Evolutionary conservation across 768 basidiomycete species (phyloP), one percentile per base, ranked within the genome.

Genomic region (Hygrocybe punicea): DNA sequence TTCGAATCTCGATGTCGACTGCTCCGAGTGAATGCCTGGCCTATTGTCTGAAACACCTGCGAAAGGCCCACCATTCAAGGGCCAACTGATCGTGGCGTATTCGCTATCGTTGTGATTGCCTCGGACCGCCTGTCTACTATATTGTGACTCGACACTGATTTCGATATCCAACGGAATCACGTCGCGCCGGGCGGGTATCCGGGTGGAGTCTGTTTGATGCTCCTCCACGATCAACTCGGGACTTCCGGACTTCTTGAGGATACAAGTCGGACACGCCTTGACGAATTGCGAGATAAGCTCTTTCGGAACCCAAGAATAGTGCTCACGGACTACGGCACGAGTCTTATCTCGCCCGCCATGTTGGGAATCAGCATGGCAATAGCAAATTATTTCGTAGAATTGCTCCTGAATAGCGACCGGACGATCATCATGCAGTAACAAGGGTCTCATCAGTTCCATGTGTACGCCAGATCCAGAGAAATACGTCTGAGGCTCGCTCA

Each of bases 301-400:
- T 71, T 92, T 93, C 14, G 91, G 91, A 24, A 93, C 81, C 85
- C 87, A 92, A 8, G 87, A 85, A 68, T 91, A 93, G 63, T 82
- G 80, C 58, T 82, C 74, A 48, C 86, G 77, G 37, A 92, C 79
- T 55, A 83, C 75, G 2, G 79, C 76, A 56, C 81, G 83, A 0
- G 91, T 93, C 75, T 83, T 88, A 71, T 93, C 91, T 19, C 90
- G 82, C 24, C 90, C 91, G 13, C 84, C 87, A 64, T 93, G 91
- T 9, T 79, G 75, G 51, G 80, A 74, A 47, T 78, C 77, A 13
- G 77, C 81, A 61, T 93, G 91, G 60, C 83, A 86, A 62, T 85
- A 85, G 62, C 85, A 86, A 40, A 93, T 75, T 39, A 92, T 77
- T 62, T 86, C 85, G 65, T 91, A 92, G 29, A 92, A 81, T 63